Percentiles rank a stretch among this genome's conserved stretches.
Conservation (phyloP, 805 yeast species). For the Cyberlindnera lachancei region DNA sequence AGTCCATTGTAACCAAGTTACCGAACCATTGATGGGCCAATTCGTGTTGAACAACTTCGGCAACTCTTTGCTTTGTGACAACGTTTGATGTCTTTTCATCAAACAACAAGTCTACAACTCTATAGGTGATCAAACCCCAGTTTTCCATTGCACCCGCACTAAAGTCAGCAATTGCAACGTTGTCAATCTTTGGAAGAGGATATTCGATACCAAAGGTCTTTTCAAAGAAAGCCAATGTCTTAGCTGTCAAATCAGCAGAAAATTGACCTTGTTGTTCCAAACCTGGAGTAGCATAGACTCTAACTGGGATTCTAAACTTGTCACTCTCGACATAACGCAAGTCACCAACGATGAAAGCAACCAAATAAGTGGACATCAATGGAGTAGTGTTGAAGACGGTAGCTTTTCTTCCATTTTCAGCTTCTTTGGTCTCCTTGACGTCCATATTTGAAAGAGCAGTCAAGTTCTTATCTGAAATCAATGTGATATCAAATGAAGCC, state of each 20-base stretch:
- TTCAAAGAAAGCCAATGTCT: slow-evolving; percentile 68
- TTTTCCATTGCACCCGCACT: slow-evolving; percentile 90
- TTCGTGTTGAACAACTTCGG: slow-evolving; percentile 84
- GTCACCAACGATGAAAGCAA: slow-evolving; percentile 79
- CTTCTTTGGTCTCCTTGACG: slow-evolving; percentile 39
- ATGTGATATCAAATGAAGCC: slow-evolving; percentile 59
- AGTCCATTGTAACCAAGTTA: slow-evolving; percentile 83
- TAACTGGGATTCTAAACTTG: slow-evolving; percentile 65
- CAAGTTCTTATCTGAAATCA: slow-evolving; percentile 47
- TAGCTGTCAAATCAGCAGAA: slow-evolving; percentile 69
- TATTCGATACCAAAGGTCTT: slow-evolving; percentile 66
- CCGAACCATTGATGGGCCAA: slow-evolving; percentile 93
- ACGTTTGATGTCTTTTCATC: slow-evolving; percentile 65
- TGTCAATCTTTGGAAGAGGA: slow-evolving; percentile 74
- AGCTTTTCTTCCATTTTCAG: slow-evolving; percentile 39
- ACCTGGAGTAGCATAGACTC: slow-evolving; percentile 78
- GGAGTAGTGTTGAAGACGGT: slow-evolving; percentile 72
- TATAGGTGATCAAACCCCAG: slow-evolving; percentile 73
- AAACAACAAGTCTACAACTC: slow-evolving; percentile 66
- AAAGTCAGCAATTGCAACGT: slow-evolving; percentile 78
- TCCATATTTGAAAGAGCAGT: slow-evolving; percentile 69
- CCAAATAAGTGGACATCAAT: slow-evolving; percentile 75
- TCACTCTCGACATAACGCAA: slow-evolving; percentile 63
- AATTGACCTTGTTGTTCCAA: slow-evolving; percentile 62
- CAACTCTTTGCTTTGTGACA: slow-evolving; percentile 62